Percentiles rank a stretch among this genome's conserved stretches.
Evolutionary conservation across 1,284 basidiomycete species (phyloP).

Genomic region (Rhizoctonia solani): DNA sequence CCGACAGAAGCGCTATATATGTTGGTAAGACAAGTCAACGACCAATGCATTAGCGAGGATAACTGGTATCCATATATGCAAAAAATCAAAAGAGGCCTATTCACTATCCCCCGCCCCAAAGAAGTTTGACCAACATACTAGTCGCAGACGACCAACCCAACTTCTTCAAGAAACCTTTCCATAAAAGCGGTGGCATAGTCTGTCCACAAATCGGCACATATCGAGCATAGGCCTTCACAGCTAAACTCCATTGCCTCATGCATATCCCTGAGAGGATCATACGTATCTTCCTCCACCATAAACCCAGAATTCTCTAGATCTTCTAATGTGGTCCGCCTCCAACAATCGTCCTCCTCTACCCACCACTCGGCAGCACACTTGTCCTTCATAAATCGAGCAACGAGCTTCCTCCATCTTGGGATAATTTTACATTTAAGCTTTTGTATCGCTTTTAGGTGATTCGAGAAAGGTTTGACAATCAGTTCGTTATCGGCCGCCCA

Average conservation of each 20-base stretch:
- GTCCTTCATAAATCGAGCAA: neutral
- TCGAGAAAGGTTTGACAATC: neutral
- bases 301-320: slow-evolving; percentile 13
- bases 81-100: too few relatives aligned
- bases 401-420: neutral
- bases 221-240: slow-evolving; percentile 11
- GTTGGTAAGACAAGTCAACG: too few relatives aligned
- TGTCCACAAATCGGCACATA: slow-evolving; percentile 6
- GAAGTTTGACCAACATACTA: too few relatives aligned
- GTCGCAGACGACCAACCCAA: too few relatives aligned
- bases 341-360: slow-evolving; percentile 25
- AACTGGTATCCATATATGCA: too few relatives aligned
- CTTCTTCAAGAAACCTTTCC: neutral
- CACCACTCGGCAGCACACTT: slow-evolving; percentile 22
- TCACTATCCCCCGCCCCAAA: too few relatives aligned
- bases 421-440: neutral
- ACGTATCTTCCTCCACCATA: neutral
- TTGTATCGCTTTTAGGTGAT: neutral
- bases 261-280: neutral
- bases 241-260: slow-evolving; percentile 5
- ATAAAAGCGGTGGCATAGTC: neutral
- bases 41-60: too few relatives aligned
- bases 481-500: neutral
- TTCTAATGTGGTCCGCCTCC: slow-evolving; percentile 6
- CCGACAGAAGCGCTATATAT: too few relatives aligned